Evolutionary conservation across 2,329 filamentous ascomycete genomes (phyloP), one percentile per base, ranked within the genome.

Genomic region (Talaromyces amestolkiae): DNA sequence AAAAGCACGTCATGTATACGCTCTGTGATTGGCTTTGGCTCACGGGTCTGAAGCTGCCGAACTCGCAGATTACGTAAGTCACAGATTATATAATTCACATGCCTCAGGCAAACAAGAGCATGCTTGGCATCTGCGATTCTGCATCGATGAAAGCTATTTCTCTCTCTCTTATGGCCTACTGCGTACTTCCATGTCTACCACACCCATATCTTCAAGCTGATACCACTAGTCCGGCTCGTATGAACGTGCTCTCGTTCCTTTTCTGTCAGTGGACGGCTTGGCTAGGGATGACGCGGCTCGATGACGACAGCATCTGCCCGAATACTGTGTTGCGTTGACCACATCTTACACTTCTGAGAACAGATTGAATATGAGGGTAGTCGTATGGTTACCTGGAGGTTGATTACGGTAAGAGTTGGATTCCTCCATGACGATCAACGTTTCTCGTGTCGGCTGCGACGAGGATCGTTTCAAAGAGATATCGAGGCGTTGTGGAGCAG

Each of bases 1-100:
- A 43, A 60, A 65, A 56, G 63, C 63, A 65, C 63, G 63, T 37
- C 63, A 65, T 65, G 63, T 31, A n/a, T 2, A 17, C 17, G 58
- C 19, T 22, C 22, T 47, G 58, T 61, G 63, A 65, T 65, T 65
- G 63, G 63, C 15, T 37, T 65, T 65, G 63, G 63, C 15, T 37
- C 8, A 15, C 49, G 1, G 49, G 9, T 4, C n/a, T 5, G 7
- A n/a, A 53, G 31, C 51, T 33, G 47, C 47, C 27, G 31, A 54
- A 11, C 6, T 11, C 8, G 31, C 15, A n/a, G 31, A 41, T 45
- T 37, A 17, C 15, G 17, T 37, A n/a, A 53, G 35, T 11, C 13
- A 0, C 9, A 13, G 6, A 3, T 61, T 13, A 5, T n/a, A 15
- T 8, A 37, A 37, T 11, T 2, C 1, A 2, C 35, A 2, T 35